phyloP scores from a whole-genome alignment of 1,284 basidiomycete genomes.

The Grifola frondosa region DNA sequence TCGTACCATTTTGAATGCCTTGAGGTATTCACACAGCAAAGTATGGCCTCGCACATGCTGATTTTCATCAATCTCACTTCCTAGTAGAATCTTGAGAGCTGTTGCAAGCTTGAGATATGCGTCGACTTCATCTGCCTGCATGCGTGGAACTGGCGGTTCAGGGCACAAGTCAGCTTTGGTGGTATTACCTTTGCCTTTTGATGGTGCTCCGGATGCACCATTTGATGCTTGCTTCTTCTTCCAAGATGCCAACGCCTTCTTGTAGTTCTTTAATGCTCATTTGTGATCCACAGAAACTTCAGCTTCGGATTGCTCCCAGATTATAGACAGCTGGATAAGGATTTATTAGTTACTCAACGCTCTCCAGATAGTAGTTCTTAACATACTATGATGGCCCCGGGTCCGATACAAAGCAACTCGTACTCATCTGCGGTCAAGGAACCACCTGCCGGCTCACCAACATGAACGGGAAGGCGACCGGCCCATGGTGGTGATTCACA shows the following conservation, averaged over 20 bases:
- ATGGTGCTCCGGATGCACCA: not conserved
- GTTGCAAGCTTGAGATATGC: constrained; percentile 3
- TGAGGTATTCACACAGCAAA: constrained; percentile 3
- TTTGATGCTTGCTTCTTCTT: not conserved
- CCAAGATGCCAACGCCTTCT: constrained; percentile 8
- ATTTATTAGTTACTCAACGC: not conserved
- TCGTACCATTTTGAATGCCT: constrained; percentile 3
- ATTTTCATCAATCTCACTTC: not conserved
- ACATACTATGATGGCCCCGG: constrained; percentile 28
- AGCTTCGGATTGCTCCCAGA: constrained; percentile 11
- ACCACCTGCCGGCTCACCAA: constrained; percentile 36
- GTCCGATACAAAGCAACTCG: constrained; percentile 21
- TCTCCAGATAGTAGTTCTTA: not conserved
- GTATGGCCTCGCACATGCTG: constrained; percentile 1
- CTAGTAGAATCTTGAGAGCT: constrained; percentile 3
- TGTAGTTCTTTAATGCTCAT: constrained; percentile 7
- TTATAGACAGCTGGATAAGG: constrained; percentile 10
- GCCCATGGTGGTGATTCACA: constrained; percentile 33
- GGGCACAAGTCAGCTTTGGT: not conserved
- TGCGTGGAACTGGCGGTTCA: constrained; percentile 1
- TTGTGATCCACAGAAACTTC: constrained; percentile 1
- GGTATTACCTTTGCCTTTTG: not conserved
- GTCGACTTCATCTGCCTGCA: not conserved
- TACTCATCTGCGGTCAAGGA: constrained; percentile 34
- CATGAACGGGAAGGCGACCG: constrained; percentile 26